phyloP scores from a whole-genome alignment of 352 stramenopile genomes.

The Globisporangium paroecandrum region DNA sequence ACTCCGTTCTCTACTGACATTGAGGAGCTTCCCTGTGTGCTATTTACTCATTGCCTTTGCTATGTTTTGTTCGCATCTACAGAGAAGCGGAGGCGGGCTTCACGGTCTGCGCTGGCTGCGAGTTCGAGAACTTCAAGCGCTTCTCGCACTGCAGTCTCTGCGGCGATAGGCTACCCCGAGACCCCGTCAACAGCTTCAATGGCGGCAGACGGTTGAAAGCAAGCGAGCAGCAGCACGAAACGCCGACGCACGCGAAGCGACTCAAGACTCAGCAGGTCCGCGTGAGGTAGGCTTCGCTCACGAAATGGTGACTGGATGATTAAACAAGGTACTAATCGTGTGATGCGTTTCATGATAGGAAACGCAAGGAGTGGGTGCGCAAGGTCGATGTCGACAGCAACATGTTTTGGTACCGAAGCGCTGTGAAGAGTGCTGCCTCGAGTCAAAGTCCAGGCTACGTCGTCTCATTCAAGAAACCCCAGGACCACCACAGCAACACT shows the following conservation, averaged over 20 bases:
- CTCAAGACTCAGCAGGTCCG: conserved; percentile 8
- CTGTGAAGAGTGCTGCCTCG: conserved; percentile 13
- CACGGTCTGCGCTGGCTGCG: conserved; percentile 41
- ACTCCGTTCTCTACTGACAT: background rate
- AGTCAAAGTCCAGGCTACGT: conserved; percentile 24
- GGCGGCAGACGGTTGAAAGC: background rate
- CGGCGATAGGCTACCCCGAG: conserved; percentile 44
- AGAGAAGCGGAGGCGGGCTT: conserved; percentile 59
- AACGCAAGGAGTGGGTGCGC: conserved; percentile 65
- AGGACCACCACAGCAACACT: background rate
- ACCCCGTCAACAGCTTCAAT: background rate
- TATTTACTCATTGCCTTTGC: background rate
- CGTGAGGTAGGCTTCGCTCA: conserved; percentile 3
- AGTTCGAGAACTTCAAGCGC: conserved; percentile 76
- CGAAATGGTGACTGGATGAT: background rate
- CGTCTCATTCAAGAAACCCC: conserved; percentile 28
- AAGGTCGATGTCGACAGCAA: conserved; percentile 57
- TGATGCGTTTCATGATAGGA: conserved; percentile 21
- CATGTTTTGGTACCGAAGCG: conserved; percentile 50
- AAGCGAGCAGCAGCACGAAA: conserved; percentile 10
- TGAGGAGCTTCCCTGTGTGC: background rate
- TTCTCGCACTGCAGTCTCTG: conserved; percentile 64
- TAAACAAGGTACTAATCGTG: no score
- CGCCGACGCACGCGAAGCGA: background rate
- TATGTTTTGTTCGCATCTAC: background rate